Evolutionary conservation across 768 basidiomycete species (phyloP), one percentile per base, ranked within the genome.

Genomic region (Lactarius hengduanensis): DNA sequence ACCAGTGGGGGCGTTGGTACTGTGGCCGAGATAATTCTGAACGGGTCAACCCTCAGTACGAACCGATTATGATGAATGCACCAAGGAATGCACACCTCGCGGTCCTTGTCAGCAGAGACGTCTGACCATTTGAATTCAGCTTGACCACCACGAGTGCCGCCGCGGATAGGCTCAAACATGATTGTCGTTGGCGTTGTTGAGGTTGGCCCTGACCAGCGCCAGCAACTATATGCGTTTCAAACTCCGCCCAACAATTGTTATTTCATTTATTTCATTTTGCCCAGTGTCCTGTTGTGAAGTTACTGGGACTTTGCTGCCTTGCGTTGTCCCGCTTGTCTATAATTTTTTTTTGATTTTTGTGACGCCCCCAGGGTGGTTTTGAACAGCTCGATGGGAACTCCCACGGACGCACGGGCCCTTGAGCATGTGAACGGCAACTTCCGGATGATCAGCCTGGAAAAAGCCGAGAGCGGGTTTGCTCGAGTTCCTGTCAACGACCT

Each of bases 21-120:
- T 92, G 75, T 96, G 93, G 5, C 96, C 96, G 3, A 98, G 86
- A 76, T 98, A 98, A 78, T 97, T 89, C 90, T 98, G 73, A 15
- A 28, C 18, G 26, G 64, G n/a, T 58, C 30, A 54, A 45, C 13
- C 11, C 16, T 22, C 6, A 53, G 38, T 20, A 60, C 2, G 50
- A 26, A 13, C n/a, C 30, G 20, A 50, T 20, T 36, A 10, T 20
- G 40, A 50, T 55, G 71, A 7, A 38, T 18, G n/a, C n/a, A n/a
- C n/a, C n/a, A n/a, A n/a, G n/a, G n/a, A n/a, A n/a, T n/a, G 9
- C 78, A 59, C 61, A 94, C 94, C 80, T 96, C 94, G 77, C 91
- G 84, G 78, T 96, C 94, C 77, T 96, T 96, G 78, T 96, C 94
- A 64, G 90, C 91, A 50, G 92, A 89, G 9, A 92, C 92, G 71